phyloP scores from a whole-genome alignment of 257 asterid species.

The Petunia axillaris region DNA sequence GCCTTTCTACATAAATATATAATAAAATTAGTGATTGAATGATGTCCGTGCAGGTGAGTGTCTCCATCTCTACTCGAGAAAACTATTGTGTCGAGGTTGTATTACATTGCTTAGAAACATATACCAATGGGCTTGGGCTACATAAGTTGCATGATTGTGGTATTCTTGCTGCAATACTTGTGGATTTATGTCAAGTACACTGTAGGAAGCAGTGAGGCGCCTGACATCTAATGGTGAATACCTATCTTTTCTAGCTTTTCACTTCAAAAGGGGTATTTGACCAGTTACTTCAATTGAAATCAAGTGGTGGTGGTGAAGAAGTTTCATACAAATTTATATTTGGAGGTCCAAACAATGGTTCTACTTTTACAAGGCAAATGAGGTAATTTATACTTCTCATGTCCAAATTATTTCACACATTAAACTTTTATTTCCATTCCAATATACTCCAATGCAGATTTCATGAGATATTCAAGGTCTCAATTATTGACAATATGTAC shows the following conservation, averaged over 20 bases:
- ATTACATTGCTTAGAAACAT: slow-evolving; percentile 82
- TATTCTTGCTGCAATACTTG: slow-evolving; percentile 71
- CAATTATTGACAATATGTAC: slow-evolving; percentile 47
- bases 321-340: slow-evolving; percentile 51
- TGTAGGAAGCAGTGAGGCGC: slow-evolving; percentile 53
- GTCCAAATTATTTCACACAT: not conserved
- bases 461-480: slow-evolving; percentile 35
- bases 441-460: slow-evolving; percentile 9
- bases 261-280: not conserved
- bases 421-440: not conserved
- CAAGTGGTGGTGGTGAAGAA: slow-evolving; percentile 42
- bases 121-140: slow-evolving; percentile 87
- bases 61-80: slow-evolving; percentile 59
- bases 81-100: slow-evolving; percentile 75
- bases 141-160: slow-evolving; percentile 90
- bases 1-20: too few species aligned
- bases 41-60: slow-evolving; percentile 63
- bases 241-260: slow-evolving; percentile 11
- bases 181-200: too few species aligned
- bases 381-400: slow-evolving; percentile 36
- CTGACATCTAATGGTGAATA: slow-evolving; percentile 46
- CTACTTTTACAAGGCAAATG: slow-evolving; percentile 33
- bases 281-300: slow-evolving; percentile 22
- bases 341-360: slow-evolving; percentile 39
- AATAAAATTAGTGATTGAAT: slow-evolving; percentile 3